Percentiles rank a stretch among this genome's conserved stretches.
These are phyloP conservation scores for Sequoia sempervirens DNA, from an alignment of 75 land plant genomes.

Conservation along the genomic window DNA sequence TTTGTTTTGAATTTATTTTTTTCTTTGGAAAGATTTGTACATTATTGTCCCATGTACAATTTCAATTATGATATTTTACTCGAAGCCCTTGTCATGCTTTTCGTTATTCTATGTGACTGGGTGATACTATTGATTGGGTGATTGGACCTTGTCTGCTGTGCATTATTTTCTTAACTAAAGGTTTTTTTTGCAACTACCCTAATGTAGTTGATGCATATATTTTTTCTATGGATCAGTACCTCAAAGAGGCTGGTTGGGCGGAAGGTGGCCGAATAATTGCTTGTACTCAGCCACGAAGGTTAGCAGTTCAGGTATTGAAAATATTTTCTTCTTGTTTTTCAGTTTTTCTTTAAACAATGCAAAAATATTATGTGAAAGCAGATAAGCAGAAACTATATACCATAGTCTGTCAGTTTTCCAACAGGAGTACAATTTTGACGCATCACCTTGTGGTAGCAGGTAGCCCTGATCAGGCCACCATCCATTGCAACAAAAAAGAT, in stretches of 20 bases:
- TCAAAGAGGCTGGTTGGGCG: slow-evolving; percentile 93
- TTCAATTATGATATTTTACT: neutral
- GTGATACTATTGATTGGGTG: neutral
- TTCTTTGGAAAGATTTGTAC: neutral
- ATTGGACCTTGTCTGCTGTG: neutral
- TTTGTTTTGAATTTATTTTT: neutral
- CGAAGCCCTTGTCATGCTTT: neutral
- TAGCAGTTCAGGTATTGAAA: slow-evolving; percentile 79
- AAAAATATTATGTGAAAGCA: no score
- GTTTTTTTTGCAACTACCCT: neutral
- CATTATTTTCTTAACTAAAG: slow-evolving; percentile 6
- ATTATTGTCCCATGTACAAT: neutral
- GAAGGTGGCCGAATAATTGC: slow-evolving; percentile 87
- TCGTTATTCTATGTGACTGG: neutral
- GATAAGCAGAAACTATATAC: neutral
- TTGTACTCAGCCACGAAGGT: slow-evolving; percentile 91
- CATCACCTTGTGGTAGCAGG: neutral
- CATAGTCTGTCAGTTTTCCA: neutral
- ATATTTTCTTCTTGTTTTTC: neutral
- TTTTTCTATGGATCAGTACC: slow-evolving; percentile 38
- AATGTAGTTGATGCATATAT: neutral
- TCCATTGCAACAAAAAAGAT: neutral
- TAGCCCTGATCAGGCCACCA: neutral
- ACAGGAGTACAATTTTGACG: neutral
- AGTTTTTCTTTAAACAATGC: neutral